Evolutionary conservation across 148 eudicot species (phyloP), one percentile per base, ranked within the genome.

Genomic region (Persicaria maculosa): DNA sequence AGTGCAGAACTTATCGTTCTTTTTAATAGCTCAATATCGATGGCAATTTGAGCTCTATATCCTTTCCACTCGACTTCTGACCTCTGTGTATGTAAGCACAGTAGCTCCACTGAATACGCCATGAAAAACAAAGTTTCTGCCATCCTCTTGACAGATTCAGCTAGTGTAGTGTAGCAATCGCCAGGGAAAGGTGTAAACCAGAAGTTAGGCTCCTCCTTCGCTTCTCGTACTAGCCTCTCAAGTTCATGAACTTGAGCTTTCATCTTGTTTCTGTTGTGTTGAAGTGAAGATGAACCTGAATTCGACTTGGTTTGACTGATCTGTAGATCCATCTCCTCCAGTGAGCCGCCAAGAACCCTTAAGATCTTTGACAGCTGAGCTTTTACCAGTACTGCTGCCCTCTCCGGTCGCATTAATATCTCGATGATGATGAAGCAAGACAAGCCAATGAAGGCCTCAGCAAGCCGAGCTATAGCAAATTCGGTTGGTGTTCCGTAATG

Each of bases 401-500:
- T 78, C 20, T 78, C 77, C 1, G 86, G 89, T 70, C 83, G 85
- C 73, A 88, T 19, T 71, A 83, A 20, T 53, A 88, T 72, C 65
- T 88, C 89, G 9, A 83, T 82, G 19, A 79, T 4, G 54, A 84
- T 69, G 76, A 84, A 79, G 65, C 84, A 81, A 22, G 73, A 77
- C 40, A 88, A 22, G 8, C 91, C 91, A 52, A 88, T 86, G 72
- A 83, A 82, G 72, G 83, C 87, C 74, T 86, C 91, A 0, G 89
- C 71, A 47, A 84, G 76, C 71, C 91, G 73, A 50, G 83, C 75
- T 45, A 88, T 78, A 15, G 87, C 89, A 68, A 88, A 88, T 73
- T 84, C 88, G 44, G 76, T 68, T 54, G 91, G 91, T 17, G 76
- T 71, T 16, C 91, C 89, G 47, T 86, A 88, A 36, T 76, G 72